These are phyloP conservation scores for Astraeus odoratus DNA, from an alignment of 768 basidiomycete species.

Conservation along the genomic window DNA sequence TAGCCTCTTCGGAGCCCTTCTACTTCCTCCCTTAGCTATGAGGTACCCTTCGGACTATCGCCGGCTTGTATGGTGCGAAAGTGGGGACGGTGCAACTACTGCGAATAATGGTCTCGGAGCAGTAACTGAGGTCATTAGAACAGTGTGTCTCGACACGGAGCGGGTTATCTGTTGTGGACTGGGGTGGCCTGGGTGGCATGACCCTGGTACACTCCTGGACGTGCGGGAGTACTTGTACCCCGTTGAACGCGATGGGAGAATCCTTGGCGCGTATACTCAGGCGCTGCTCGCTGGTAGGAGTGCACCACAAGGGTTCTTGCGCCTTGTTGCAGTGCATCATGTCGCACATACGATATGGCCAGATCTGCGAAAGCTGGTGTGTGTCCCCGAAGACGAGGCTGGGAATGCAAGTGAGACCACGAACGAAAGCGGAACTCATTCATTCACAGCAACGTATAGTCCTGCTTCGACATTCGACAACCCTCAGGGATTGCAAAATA, in stretches of 20 bases:
- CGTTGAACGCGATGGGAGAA: constrained; percentile 51
- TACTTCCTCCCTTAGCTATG: constrained; percentile 74
- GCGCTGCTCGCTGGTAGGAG: constrained; percentile 38
- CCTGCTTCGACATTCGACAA: too few relatives aligned
- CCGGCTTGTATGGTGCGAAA: constrained; percentile 78
- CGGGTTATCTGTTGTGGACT: constrained; percentile 35
- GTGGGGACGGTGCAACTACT: constrained; percentile 50
- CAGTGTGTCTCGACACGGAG: constrained; percentile 44
- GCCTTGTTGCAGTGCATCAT: constrained; percentile 71
- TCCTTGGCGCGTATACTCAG: constrained; percentile 58
- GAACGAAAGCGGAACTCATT: constrained; percentile 41
- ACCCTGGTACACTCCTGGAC: constrained; percentile 15
- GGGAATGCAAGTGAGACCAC: constrained; percentile 31
- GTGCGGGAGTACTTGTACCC: constrained; percentile 66
- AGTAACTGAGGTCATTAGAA: constrained; percentile 35
- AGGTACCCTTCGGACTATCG: constrained; percentile 78
- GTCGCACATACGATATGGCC: constrained; percentile 70
- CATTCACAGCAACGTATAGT: too few relatives aligned
- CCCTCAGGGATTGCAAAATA: background rate
- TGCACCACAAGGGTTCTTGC: constrained; percentile 46
- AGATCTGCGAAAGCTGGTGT: constrained; percentile 37
- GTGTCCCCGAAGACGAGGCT: constrained; percentile 2
- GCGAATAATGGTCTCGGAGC: background rate
- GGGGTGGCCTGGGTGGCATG: constrained; percentile 1
- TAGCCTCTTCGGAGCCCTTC: constrained; percentile 61